These are phyloP conservation scores for Penicillium sp. DNA, from an alignment of 2,329 filamentous ascomycete genomes.

Conservation along the genomic window DNA sequence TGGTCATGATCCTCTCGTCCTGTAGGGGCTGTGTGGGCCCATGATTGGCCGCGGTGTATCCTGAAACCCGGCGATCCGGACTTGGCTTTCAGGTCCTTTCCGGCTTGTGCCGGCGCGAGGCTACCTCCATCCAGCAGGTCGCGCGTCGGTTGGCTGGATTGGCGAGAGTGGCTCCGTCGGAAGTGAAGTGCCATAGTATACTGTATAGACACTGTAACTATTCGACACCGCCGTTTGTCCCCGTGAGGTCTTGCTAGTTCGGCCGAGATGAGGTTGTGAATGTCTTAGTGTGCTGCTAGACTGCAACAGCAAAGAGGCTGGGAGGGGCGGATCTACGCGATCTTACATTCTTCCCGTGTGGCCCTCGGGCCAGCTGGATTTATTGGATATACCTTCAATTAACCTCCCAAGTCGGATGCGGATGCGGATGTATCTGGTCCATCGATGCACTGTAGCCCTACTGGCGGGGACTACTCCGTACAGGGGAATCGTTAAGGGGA, in stretches of 20 bases:
- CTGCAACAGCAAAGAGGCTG: neutral
- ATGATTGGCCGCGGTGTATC: conserved; percentile 27
- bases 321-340: conserved; percentile 3
- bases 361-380: neutral
- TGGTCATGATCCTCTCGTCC: conserved; percentile 22
- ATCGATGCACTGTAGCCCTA: conserved; percentile 10
- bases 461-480: conserved; percentile 13
- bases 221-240: conserved; percentile 11
- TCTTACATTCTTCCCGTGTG: conserved; percentile 1
- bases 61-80: conserved; percentile 36
- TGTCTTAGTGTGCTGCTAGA: neutral
- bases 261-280: conserved; percentile 10
- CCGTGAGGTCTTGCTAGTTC: conserved; percentile 17
- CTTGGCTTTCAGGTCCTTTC: conserved; percentile 26
- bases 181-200: too few species aligned
- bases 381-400: neutral
- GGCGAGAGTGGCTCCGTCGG: conserved; percentile 9
- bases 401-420: too few species aligned
- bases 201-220: neutral
- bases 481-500: neutral
- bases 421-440: too few species aligned
- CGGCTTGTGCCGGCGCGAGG: conserved; percentile 25
- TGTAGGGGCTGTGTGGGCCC: conserved; percentile 13
- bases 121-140: conserved; percentile 2
- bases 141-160: neutral